These are phyloP conservation scores for Helotiales sp. DNA, from an alignment of 2,329 filamentous ascomycete species.

Conservation along the genomic window DNA sequence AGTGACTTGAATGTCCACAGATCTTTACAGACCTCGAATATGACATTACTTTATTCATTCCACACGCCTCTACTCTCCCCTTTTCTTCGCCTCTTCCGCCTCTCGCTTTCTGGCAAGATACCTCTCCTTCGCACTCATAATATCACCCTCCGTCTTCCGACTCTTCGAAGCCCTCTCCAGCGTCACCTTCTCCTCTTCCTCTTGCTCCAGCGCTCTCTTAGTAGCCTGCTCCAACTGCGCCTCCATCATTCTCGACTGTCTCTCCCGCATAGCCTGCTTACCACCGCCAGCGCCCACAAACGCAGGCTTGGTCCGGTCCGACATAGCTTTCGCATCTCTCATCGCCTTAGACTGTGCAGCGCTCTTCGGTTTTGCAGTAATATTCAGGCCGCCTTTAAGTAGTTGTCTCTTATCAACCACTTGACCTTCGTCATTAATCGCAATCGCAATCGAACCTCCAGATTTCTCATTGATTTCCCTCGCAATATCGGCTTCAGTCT, in stretches of 20 bases:
- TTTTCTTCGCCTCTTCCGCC: constrained; percentile 70
- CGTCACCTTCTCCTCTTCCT: constrained; percentile 65
- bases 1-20: neutral
- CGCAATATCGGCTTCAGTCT: constrained; percentile 67
- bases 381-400: constrained; percentile 75
- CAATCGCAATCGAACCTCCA: constrained; percentile 65
- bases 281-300: constrained; percentile 53
- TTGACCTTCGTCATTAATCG: constrained; percentile 81
- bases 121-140: constrained; percentile 78
- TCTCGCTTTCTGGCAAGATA: constrained; percentile 79
- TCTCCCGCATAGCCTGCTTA: constrained; percentile 72
- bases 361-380: constrained; percentile 65
- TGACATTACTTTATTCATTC: neutral
- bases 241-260: constrained; percentile 80
- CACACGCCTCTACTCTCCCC: constrained; percentile 39
- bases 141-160: constrained; percentile 76
- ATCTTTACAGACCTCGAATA: neutral
- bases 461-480: constrained; percentile 67
- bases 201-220: constrained; percentile 74
- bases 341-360: constrained; percentile 38
- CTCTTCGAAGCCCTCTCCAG: constrained; percentile 73
- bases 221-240: constrained; percentile 75
- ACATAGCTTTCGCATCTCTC: constrained; percentile 29
- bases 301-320: constrained; percentile 40
- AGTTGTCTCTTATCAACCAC: constrained; percentile 85